Evolutionary conservation across 202 grass and related monocot genomes (phyloP).

Genomic region (Schoenoplectus triqueter): DNA sequence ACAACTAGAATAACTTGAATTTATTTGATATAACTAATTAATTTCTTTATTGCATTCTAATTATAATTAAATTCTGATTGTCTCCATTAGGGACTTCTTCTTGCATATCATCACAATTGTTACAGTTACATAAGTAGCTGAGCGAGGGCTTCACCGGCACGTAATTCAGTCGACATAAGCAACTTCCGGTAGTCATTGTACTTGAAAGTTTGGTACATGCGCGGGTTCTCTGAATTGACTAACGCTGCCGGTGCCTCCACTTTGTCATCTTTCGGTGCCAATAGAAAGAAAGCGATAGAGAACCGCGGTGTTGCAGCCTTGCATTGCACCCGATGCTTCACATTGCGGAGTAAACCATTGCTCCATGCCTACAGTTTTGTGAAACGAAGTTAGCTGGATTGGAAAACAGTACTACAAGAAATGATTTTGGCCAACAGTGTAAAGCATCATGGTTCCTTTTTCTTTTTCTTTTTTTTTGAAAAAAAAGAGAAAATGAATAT

Average conservation of each 20-base stretch:
- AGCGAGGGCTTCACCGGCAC: slow-evolving; percentile 63
- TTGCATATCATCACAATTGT: neutral
- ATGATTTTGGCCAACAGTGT: neutral
- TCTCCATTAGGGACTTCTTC: neutral
- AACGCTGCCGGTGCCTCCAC: slow-evolving; percentile 60
- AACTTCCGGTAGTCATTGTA: slow-evolving; percentile 67
- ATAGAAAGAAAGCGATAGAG: slow-evolving; percentile 78
- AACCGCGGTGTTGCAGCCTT: slow-evolving; percentile 63
- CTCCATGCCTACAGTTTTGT: slow-evolving; percentile 62
- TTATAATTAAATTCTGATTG: neutral
- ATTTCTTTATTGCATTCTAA: neutral
- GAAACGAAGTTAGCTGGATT: neutral
- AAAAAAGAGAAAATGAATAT: neutral
- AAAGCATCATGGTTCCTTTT: neutral
- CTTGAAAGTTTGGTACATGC: slow-evolving; percentile 58
- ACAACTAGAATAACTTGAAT: neutral
- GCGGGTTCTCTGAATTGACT: slow-evolving; percentile 52
- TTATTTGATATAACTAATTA: neutral
- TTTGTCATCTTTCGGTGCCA: slow-evolving; percentile 72
- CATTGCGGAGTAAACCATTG: slow-evolving; percentile 69
- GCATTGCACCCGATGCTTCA: slow-evolving; percentile 82
- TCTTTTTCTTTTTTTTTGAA: neutral
- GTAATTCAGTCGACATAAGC: slow-evolving; percentile 50
- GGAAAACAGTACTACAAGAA: neutral
- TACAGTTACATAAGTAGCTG: slow-evolving; percentile 29